Evolutionary conservation across 179 eudicot genomes (phyloP), one percentile per base, ranked within the genome.

Genomic region (Vitellaria paradoxa): DNA sequence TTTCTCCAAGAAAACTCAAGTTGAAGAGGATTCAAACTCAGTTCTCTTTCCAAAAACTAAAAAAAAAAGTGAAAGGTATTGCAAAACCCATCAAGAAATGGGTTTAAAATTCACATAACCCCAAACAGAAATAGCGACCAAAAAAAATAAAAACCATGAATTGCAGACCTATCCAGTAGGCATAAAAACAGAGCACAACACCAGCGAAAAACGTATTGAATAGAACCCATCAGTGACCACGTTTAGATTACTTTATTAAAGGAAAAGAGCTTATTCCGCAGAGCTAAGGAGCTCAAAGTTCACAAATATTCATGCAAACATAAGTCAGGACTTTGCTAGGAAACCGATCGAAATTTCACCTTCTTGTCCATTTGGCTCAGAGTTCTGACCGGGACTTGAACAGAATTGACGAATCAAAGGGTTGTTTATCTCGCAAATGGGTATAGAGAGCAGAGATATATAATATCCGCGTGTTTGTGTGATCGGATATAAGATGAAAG

Each of bases 261-360:
- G 8, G 9, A 23, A 45, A 15, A 18, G 18, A 49, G 0, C 11
- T 0, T 24, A 21, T 0, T 11, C 66, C 40, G 8, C 50, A 9
- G 7, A 23, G 21, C 17, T 2, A 11, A 68, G 45, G 72, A 68
- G 1, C 10, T 18, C 10, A 46, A 7, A 45, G n/a, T n/a, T 23
- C 20, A 14, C 20, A 11, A 2, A 21, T 7, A 7, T 30, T 30
- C 37, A 30, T 30, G 1, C 2, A 2, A 30, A 2, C 37, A 30
- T 30, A 30, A 30, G 1, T 30, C 37, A 2, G 37, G 37, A 30
- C 37, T 30, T 30, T 30, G 37, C 37, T 30, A 30, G 37, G 37
- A 30, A 66, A 47, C 15, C 0, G 45, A 26, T 12, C 70, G 70
- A 65, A 75, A 75, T 6, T 65, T 52, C 64, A 76, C 78, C 78